phyloP scores from a whole-genome alignment of 768 basidiomycete species.

The Neoboletus magnificus region DNA sequence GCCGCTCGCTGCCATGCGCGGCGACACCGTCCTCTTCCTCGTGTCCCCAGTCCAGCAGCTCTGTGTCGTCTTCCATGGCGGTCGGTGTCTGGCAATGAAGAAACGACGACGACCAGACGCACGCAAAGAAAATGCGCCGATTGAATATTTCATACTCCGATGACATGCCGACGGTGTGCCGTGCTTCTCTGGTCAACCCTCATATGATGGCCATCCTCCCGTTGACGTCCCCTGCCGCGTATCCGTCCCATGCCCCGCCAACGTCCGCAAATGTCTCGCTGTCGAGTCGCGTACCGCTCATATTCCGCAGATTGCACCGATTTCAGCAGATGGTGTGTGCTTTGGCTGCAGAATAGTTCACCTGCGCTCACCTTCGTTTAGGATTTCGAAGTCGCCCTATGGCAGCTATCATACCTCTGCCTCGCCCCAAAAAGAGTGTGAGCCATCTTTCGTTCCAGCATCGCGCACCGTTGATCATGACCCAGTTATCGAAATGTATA shows the following conservation, averaged over 20 bases:
- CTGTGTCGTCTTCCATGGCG: slow-evolving; percentile 63
- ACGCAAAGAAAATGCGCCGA: slow-evolving; percentile 10
- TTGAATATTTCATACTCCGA: slow-evolving; percentile 16
- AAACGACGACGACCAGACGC: slow-evolving; percentile 13
- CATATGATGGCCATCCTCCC: slow-evolving; percentile 33
- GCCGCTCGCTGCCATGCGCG: slow-evolving; percentile 40
- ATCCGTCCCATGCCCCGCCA: slow-evolving; percentile 20
- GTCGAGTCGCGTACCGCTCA: slow-evolving; percentile 66
- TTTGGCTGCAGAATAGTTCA: background rate
- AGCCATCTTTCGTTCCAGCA: slow-evolving; percentile 20
- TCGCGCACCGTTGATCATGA: slow-evolving; percentile 11
- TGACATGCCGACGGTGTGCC: slow-evolving; percentile 22
- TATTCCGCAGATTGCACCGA: slow-evolving; percentile 75
- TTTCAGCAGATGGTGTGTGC: slow-evolving; percentile 80
- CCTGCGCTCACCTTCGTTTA: slow-evolving; percentile 30
- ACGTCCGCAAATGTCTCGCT: slow-evolving; percentile 14
- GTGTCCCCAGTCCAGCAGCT: slow-evolving; percentile 69
- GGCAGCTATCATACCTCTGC: slow-evolving; percentile 94
- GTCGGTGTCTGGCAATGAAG: slow-evolving; percentile 13
- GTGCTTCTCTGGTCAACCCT: slow-evolving; percentile 1
- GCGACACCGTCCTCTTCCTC: slow-evolving; percentile 45
- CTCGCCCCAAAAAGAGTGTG: slow-evolving; percentile 91
- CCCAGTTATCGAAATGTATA: slow-evolving; percentile 91
- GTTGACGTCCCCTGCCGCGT: slow-evolving; percentile 25
- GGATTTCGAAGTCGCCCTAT: slow-evolving; percentile 97